Percentiles rank a stretch among this genome's conserved stretches.
These are phyloP conservation scores for Lenzites betulinus DNA, from an alignment of 768 basidiomycete genomes.

Conservation along the genomic window DNA sequence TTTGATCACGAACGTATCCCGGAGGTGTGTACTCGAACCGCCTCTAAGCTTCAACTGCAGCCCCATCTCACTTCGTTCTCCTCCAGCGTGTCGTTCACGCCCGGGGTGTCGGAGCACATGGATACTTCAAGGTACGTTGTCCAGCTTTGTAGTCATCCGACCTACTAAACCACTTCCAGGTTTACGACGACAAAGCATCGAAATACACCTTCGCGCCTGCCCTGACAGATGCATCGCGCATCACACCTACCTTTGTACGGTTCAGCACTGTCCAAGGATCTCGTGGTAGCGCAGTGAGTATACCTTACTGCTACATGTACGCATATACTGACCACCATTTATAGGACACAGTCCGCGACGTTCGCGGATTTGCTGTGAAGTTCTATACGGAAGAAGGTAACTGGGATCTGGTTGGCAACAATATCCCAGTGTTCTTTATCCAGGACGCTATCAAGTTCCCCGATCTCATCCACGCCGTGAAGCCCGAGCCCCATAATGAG, in stretches of 20 bases:
- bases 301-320: neutral
- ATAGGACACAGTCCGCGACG: conserved; percentile 78
- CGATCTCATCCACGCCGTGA: conserved; percentile 82
- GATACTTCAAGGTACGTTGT: conserved; percentile 59
- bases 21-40: conserved; percentile 47
- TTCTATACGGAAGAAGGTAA: conserved; percentile 86
- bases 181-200: conserved; percentile 64
- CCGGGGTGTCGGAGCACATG: conserved; percentile 78
- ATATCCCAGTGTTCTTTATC: conserved; percentile 83
- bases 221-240: conserved; percentile 69
- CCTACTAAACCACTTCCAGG: conserved; percentile 21
- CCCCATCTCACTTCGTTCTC: conserved; percentile 24
- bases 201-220: conserved; percentile 73
- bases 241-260: conserved; percentile 78
- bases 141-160: too few species aligned
- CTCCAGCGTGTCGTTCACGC: conserved; percentile 69
- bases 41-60: too few species aligned
- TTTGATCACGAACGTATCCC: conserved; percentile 92
- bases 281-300: conserved; percentile 74
- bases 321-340: neutral
- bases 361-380: conserved; percentile 83
- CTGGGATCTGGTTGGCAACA: conserved; percentile 86
- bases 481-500: conserved; percentile 86
- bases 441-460: conserved; percentile 85
- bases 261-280: conserved; percentile 87